Percentiles rank a stretch among this genome's conserved stretches.
These are phyloP conservation scores for Pistacia atlantica DNA, from an alignment of 345 rosid species.

Conservation along the genomic window DNA sequence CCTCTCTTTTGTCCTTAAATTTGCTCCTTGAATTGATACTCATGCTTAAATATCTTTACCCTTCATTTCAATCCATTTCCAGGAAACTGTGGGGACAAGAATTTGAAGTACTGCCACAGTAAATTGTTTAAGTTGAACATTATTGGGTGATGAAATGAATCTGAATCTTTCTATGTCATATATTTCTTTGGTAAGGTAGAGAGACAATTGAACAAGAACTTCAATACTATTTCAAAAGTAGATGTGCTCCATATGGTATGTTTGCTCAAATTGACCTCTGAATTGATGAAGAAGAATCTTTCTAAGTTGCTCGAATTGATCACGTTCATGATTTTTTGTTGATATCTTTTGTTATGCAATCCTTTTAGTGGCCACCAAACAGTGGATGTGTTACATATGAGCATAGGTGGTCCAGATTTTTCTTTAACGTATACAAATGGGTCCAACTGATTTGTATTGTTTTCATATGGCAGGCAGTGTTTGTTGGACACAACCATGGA, in stretches of 20 bases:
- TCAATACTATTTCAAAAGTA: neutral
- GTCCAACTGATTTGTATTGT: neutral
- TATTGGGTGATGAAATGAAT: neutral
- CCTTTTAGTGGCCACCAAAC: neutral
- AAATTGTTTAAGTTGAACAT: neutral
- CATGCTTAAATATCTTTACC: neutral
- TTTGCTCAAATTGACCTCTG: too few relatives aligned
- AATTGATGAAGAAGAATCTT: too few relatives aligned
- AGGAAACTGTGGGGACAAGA: neutral
- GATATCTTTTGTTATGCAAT: neutral
- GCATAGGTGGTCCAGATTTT: slow-evolving; percentile 1
- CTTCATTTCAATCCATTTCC: neutral
- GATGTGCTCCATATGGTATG: neutral
- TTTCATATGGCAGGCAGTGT: slow-evolving; percentile 62
- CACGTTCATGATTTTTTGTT: neutral
- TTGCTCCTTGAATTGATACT: neutral
- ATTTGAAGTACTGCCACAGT: neutral
- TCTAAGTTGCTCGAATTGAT: too few relatives aligned
- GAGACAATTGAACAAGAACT: neutral
- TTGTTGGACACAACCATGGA: slow-evolving; percentile 96
- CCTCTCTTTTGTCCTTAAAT: neutral
- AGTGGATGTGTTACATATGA: neutral
- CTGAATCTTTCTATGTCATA: neutral
- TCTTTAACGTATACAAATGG: slow-evolving; percentile 9
- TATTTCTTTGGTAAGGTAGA: neutral